A percentile compares a stretch with the other conserved stretches of the same genome.
These are phyloP conservation scores for Plasmodium gaboni DNA, from an alignment of 169 alveolate species.

Conservation along the genomic window DNA sequence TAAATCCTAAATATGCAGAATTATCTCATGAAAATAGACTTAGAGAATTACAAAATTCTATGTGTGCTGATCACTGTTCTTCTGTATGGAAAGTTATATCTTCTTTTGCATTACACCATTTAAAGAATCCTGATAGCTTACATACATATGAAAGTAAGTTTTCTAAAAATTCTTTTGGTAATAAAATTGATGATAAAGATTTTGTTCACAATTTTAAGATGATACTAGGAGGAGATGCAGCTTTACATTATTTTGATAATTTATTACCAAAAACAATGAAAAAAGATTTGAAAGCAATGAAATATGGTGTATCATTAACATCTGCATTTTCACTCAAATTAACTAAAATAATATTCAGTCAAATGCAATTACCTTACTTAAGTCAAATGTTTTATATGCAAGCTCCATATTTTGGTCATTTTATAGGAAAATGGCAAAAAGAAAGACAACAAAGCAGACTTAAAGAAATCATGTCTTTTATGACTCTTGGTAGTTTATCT, in stretches of 20 bases:
- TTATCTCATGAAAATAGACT: constrained; percentile 83
- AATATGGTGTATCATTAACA: constrained; percentile 85
- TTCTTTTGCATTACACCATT: constrained; percentile 83
- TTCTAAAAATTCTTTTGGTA: constrained; percentile 77
- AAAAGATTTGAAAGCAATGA: constrained; percentile 82
- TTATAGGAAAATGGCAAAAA: constrained; percentile 83
- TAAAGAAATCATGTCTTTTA: constrained; percentile 78
- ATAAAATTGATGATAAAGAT: constrained; percentile 80
- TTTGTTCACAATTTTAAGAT: constrained; percentile 82
- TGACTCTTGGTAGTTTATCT: constrained; percentile 86
- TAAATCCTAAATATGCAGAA: constrained; percentile 77
- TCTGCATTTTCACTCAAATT: constrained; percentile 83
- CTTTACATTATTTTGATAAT: constrained; percentile 81
- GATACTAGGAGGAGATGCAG: constrained; percentile 86
- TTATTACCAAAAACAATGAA: constrained; percentile 85
- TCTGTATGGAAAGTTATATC: constrained; percentile 84
- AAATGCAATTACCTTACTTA: constrained; percentile 80
- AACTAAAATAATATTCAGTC: constrained; percentile 77
- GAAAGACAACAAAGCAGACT: constrained; percentile 79
- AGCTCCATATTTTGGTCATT: constrained; percentile 88
- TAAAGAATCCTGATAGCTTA: constrained; percentile 85
- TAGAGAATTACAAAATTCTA: constrained; percentile 84
- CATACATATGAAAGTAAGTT: constrained; percentile 82
- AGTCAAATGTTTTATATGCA: constrained; percentile 82
- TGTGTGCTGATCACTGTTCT: constrained; percentile 87